Conservation (phyloP, 768 basidiomycete species). For the Suillus luteus region DNA sequence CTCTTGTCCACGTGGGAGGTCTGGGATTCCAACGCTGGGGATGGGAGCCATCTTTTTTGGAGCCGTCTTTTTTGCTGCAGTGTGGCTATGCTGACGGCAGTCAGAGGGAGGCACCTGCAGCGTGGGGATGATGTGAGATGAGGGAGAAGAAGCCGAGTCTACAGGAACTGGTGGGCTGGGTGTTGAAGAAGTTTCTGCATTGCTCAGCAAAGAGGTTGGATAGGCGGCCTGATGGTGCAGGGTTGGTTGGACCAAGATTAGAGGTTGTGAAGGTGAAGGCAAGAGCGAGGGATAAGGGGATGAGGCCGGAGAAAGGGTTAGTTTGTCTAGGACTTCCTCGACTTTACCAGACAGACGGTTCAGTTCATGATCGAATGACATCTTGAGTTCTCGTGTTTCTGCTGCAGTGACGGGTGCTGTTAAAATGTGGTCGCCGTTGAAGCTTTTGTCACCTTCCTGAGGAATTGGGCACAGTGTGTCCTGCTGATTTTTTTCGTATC, state of each 20-base stretch:
- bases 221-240: too few relatives aligned
- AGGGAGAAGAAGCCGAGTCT: too few relatives aligned
- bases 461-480: conserved; percentile 32
- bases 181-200: too few relatives aligned
- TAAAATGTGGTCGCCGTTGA: conserved; percentile 30
- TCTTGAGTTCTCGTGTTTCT: conserved; percentile 21
- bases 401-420: conserved; percentile 18
- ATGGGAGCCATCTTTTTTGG: too few relatives aligned
- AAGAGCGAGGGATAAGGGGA: neutral
- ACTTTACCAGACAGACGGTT: neutral
- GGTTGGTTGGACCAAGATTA: neutral
- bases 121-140: too few relatives aligned
- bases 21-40: too few relatives aligned
- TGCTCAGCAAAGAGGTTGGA: too few relatives aligned
- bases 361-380: conserved; percentile 12
- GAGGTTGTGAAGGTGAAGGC: neutral
- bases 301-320: neutral
- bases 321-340: neutral
- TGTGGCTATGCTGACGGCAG: too few relatives aligned
- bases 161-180: too few relatives aligned
- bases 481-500: conserved; percentile 32
- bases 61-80: too few relatives aligned
- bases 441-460: conserved; percentile 22
- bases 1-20: too few relatives aligned
- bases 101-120: too few relatives aligned